Evolutionary conservation across 441 rosid genomes (phyloP), one percentile per base, ranked within the genome.

Genomic region (Populus tomentosa): DNA sequence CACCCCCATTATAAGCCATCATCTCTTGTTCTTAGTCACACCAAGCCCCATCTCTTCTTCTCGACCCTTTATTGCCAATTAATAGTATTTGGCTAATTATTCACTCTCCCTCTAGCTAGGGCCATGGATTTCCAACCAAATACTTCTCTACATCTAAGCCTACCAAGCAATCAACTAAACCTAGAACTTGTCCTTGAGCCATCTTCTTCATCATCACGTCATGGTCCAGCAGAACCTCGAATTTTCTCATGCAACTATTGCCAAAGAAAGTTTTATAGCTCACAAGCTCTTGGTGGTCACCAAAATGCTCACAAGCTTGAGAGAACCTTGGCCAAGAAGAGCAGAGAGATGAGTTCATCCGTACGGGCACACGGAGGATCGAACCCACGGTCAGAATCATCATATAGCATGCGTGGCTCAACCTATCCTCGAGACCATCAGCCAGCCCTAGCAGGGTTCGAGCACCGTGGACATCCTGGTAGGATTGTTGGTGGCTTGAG

Each of bases 221-320:
- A 73, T 35, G 82, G 86, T 70, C 89, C 88, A 2, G 82, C 82
- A 0, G 90, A 88, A 69, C 83, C 88, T 20, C 80, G 98, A 70
- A 74, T 88, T 40, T 95, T 93, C 84, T 88, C 97, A 0, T 95
- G 99, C 86, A 93, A 92, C 86, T 95, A 89, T 76, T 94, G 98
- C 80, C 91, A 88, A 79, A 86, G 96, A 69, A 94, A 90, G 85
- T 94, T 94, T 75, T 90, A 92, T n/a, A 95, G 99, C 79, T 95
- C 99, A 62, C 99, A 95, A 81, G 98, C 99, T 23, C 94, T 93
- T 56, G 99, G 99, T 10, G 98, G 99, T 3, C 99, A 95, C 79
- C 99, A 95, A 84, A 95, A 95, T 75, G 99, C 98, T 40, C 99
- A 95, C 80, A 95, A 91, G 84, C 92, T 95, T 5, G 98, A 95